A percentile compares a stretch with the other conserved stretches of the same genome.
Conservation (phyloP, 176 grass and related monocot genomes). For the Bromus sterilis region DNA sequence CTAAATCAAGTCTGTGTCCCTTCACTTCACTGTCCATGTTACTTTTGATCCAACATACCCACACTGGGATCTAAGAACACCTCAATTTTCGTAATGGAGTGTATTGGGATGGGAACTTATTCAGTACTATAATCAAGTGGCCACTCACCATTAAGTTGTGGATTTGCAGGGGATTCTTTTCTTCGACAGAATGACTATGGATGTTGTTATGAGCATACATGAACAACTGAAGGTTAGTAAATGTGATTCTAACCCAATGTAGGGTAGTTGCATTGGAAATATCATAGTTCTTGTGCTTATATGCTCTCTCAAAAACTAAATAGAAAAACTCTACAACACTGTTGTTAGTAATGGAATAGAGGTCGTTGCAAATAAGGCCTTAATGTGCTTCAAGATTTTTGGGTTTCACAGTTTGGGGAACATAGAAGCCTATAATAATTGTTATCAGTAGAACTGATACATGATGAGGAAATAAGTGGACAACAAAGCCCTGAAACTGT, state of each 20-base stretch:
- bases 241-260: background rate
- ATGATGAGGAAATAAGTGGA: constrained; percentile 36
- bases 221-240: constrained; percentile 62
- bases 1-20: background rate
- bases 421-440: background rate
- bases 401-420: background rate
- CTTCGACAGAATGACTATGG: constrained; percentile 86
- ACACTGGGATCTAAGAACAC: background rate
- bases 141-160: constrained; percentile 13
- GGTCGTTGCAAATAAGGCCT: background rate
- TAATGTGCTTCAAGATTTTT: background rate
- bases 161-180: constrained; percentile 80
- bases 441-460: background rate
- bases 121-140: background rate
- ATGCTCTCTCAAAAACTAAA: background rate
- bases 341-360: background rate
- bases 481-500: constrained; percentile 61
- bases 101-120: background rate
- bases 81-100: constrained; percentile 7
- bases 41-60: background rate
- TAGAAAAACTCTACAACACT: too few species aligned
- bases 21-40: background rate
- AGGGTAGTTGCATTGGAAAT: background rate
- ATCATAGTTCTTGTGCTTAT: background rate
- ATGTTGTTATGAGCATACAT: constrained; percentile 69